Percentiles rank a stretch among this genome's conserved stretches.
Conservation (phyloP, 129 eudicot genomes). For the Gnaphalium uliginosum region DNA sequence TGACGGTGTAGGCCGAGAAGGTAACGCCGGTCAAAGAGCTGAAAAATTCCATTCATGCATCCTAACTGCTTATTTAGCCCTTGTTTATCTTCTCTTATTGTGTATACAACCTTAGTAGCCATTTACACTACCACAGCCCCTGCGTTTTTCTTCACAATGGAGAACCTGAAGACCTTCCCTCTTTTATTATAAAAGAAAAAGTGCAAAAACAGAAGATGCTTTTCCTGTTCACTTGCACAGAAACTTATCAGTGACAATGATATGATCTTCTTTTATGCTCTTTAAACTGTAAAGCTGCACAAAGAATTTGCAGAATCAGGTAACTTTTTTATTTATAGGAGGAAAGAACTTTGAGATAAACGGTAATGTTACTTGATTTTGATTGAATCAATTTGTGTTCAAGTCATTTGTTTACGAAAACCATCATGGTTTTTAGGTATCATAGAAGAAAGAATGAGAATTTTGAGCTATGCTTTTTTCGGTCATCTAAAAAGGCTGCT, state of each 20-base stretch:
- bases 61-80: conserved; percentile 70
- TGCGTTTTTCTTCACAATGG: conserved; percentile 5
- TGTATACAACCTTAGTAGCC: conserved; percentile 58
- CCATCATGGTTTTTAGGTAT: conserved; percentile 17
- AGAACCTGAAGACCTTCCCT: background rate
- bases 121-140: conserved; percentile 33
- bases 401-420: background rate
- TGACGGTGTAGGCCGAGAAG: conserved; percentile 50
- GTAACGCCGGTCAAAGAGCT: conserved; percentile 67
- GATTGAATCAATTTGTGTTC: background rate
- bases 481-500: conserved; percentile 41
- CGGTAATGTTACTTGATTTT: background rate
- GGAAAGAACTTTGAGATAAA: background rate
- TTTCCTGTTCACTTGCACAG: conserved; percentile 32
- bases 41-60: conserved; percentile 91
- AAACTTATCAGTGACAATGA: conserved; percentile 17
- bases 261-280: conserved; percentile 10
- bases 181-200: background rate
- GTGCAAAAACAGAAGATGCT: conserved; percentile 21
- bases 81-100: conserved; percentile 56
- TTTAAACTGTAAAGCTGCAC: conserved; percentile 42
- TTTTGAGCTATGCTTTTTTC: conserved; percentile 25
- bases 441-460: conserved; percentile 22
- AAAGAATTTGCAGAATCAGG: conserved; percentile 37
- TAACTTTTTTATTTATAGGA: conserved; percentile 3